These are phyloP conservation scores for Zarea fungicola DNA, from an alignment of 2,329 filamentous ascomycete genomes.

Conservation along the genomic window DNA sequence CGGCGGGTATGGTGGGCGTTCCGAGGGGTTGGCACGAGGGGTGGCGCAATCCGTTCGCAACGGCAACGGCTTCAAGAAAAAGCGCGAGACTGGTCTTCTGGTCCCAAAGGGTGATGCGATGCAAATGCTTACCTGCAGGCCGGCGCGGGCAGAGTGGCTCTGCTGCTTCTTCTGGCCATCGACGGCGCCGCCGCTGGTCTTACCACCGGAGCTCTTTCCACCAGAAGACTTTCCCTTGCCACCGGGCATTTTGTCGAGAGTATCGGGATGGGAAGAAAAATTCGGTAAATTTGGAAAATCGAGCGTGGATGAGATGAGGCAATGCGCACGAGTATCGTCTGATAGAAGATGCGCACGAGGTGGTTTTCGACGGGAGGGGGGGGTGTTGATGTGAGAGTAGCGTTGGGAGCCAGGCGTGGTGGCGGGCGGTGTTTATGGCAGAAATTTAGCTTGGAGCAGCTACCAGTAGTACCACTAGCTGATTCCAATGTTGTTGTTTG, in stretches of 20 bases:
- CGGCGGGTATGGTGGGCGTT: neutral
- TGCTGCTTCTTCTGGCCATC: slow-evolving; percentile 73
- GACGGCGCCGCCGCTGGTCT: slow-evolving; percentile 55
- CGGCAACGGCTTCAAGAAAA: slow-evolving; percentile 14
- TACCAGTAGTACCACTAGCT: slow-evolving; percentile 8
- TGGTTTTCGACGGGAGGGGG: slow-evolving; percentile 2
- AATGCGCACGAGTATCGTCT: slow-evolving; percentile 1
- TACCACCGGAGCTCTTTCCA: slow-evolving; percentile 81
- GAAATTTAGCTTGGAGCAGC: slow-evolving; percentile 14
- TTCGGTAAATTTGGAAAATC: slow-evolving; percentile 2
- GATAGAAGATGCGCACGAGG: neutral
- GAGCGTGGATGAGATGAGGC: neutral
- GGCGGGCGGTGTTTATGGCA: slow-evolving; percentile 15
- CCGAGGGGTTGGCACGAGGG: slow-evolving; percentile 5
- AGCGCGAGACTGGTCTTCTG: slow-evolving; percentile 10
- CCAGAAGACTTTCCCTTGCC: slow-evolving; percentile 92
- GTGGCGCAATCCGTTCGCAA: neutral
- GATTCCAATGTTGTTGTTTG: slow-evolving; percentile 14
- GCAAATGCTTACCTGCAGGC: slow-evolving; percentile 74
- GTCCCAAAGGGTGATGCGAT: neutral
- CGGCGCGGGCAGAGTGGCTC: slow-evolving; percentile 93
- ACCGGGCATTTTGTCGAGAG: slow-evolving; percentile 57
- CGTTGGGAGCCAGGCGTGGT: slow-evolving; percentile 8
- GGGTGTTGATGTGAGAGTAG: slow-evolving; percentile 11
- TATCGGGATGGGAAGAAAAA: slow-evolving; percentile 10